phyloP scores from a whole-genome alignment of 2,329 filamentous ascomycete species.

The Aspergillus udagawae region DNA sequence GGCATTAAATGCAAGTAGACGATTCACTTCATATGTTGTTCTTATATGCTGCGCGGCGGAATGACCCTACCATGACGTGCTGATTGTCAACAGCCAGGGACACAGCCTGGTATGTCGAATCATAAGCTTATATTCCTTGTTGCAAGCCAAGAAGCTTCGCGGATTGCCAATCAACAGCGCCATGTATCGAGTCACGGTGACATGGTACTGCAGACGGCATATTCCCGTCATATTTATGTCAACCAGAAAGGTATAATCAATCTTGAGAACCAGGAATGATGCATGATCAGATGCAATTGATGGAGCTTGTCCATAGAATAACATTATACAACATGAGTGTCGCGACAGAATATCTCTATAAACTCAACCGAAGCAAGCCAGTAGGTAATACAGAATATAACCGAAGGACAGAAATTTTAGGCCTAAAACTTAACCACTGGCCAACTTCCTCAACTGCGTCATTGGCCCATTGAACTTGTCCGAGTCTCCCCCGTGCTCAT shows the following conservation, averaged over 20 bases:
- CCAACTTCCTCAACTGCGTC: conserved; percentile 11
- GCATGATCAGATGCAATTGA: no score
- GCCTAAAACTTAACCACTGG: neutral
- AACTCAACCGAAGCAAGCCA: neutral
- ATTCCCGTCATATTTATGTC: neutral
- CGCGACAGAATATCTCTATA: neutral
- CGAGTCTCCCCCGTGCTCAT: conserved; percentile 16
- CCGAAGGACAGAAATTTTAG: neutral
- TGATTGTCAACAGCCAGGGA: neutral
- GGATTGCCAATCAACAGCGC: no score
- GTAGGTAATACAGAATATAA: neutral
- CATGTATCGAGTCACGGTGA: neutral
- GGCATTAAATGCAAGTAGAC: neutral
- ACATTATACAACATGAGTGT: no score
- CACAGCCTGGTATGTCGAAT: neutral
- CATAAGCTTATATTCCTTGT: neutral
- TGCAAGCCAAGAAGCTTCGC: no score
- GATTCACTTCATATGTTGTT: neutral
- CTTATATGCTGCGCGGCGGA: neutral
- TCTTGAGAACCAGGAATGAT: no score
- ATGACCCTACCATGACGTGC: neutral
- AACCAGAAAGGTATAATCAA: neutral
- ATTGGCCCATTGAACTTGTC: conserved; percentile 15
- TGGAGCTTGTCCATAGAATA: no score
- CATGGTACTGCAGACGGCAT: neutral